Conservation (phyloP, 1,284 basidiomycete species). For the Irpex lacteus region DNA sequence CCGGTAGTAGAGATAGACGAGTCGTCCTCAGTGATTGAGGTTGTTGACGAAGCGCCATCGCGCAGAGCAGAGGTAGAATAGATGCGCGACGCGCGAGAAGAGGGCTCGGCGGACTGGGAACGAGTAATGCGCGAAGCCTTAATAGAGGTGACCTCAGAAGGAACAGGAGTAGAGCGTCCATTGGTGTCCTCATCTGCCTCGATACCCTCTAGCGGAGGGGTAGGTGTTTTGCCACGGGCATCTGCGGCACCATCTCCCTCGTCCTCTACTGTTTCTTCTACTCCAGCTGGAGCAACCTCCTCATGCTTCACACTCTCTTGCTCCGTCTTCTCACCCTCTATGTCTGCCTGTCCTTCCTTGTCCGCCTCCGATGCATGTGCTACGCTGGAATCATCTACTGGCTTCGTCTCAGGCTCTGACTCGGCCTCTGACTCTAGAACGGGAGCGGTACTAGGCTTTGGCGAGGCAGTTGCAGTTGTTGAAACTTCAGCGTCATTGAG, state of each 20-base stretch:
- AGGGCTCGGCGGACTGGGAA: constrained; percentile 76
- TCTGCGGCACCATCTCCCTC: constrained; percentile 1
- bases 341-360: background rate
- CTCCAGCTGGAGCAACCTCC: constrained; percentile 9
- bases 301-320: background rate
- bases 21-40: constrained; percentile 51
- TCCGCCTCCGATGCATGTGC: constrained; percentile 1
- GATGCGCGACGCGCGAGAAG: constrained; percentile 52
- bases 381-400: background rate
- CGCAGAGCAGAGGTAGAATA: constrained; percentile 33
- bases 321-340: constrained; percentile 6
- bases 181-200: constrained; percentile 26
- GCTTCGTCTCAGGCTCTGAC: background rate
- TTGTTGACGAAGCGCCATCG: constrained; percentile 45
- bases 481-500: constrained; percentile 22
- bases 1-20: constrained; percentile 60
- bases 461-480: background rate
- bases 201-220: background rate
- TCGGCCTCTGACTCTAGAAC: background rate
- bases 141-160: constrained; percentile 30
- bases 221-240: background rate
- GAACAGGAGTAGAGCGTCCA: constrained; percentile 37
- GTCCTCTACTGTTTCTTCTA: constrained; percentile 14
- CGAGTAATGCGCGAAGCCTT: constrained; percentile 50
- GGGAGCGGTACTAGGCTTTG: background rate